Conservation (phyloP, 805 yeast species). For the Kuraishia cidri region DNA sequence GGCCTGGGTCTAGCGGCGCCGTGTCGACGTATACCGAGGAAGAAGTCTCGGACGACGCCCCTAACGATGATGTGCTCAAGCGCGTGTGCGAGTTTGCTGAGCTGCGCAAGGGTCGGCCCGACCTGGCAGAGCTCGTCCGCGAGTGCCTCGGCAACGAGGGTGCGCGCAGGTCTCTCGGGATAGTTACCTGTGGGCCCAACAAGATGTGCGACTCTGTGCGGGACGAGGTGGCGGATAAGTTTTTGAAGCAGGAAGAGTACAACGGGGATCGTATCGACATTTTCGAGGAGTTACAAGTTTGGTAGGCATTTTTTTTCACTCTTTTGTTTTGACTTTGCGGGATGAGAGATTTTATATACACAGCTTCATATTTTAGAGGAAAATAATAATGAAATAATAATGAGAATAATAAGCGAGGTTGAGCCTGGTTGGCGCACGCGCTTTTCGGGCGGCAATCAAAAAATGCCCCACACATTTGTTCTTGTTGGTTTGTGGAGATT, state of each 20-base stretch:
- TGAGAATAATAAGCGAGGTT: no score
- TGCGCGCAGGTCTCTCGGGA: slow-evolving; percentile 30
- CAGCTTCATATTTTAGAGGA: no score
- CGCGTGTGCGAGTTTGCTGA: slow-evolving; percentile 22
- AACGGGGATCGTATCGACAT: slow-evolving; percentile 32
- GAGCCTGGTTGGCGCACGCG: no score
- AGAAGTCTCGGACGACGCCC: slow-evolving; percentile 4
- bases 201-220: slow-evolving; percentile 45
- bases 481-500: no score
- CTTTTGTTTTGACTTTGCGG: no score
- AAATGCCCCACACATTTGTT: no score
- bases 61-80: slow-evolving; percentile 6
- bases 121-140: slow-evolving; percentile 23
- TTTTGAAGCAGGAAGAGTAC: slow-evolving; percentile 17
- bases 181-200: slow-evolving; percentile 49
- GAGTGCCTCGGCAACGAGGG: slow-evolving; percentile 16
- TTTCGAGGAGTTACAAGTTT: slow-evolving; percentile 49
- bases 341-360: no score
- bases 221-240: slow-evolving; percentile 22
- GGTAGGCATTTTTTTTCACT: no score
- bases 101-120: slow-evolving; percentile 37
- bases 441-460: no score
- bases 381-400: no score
- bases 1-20: background rate
- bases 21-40: slow-evolving; percentile 7